Conservation (phyloP, 23 red algal species). For the Gracilaria domingensis region DNA sequence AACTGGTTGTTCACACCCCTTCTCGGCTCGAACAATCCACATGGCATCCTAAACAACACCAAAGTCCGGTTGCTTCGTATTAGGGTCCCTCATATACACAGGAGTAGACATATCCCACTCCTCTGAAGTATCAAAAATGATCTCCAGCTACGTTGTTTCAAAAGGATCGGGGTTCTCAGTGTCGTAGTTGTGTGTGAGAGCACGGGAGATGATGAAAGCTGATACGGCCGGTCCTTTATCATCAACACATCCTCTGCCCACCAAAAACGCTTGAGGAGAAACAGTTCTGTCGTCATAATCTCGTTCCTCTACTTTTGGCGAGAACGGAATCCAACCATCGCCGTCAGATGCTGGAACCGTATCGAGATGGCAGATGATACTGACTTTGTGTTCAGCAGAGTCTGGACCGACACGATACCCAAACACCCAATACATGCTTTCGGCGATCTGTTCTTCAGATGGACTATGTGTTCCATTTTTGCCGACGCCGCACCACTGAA, state of each 20-base stretch:
- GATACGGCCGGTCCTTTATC: constrained; percentile 57
- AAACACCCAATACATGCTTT: constrained; percentile 34
- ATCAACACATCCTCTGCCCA: constrained; percentile 49
- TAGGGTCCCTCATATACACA: constrained; percentile 14
- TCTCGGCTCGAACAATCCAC: constrained; percentile 60
- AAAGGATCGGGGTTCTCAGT: neutral
- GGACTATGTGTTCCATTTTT: constrained; percentile 12
- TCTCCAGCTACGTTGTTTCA: constrained; percentile 45
- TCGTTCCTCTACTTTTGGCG: neutral
- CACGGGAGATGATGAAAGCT: constrained; percentile 44
- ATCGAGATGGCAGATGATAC: constrained; percentile 60
- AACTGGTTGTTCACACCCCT: constrained; percentile 43
- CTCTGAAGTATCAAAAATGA: constrained; percentile 58
- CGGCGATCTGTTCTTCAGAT: constrained; percentile 5
- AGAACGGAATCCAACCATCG: constrained; percentile 33
- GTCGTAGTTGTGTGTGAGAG: constrained; percentile 27
- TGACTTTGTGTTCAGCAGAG: constrained; percentile 25
- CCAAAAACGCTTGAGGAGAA: constrained; percentile 35
- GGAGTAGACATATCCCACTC: constrained; percentile 63
- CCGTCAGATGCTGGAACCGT: constrained; percentile 43
- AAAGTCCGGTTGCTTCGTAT: constrained; percentile 32
- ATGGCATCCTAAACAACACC: constrained; percentile 55
- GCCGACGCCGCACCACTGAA: constrained; percentile 25
- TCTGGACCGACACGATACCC: constrained; percentile 50
- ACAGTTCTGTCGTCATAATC: constrained; percentile 24